Evolutionary conservation across 2,329 filamentous ascomycete genomes (phyloP).

Genomic region (Clonostachys chloroleuca): DNA sequence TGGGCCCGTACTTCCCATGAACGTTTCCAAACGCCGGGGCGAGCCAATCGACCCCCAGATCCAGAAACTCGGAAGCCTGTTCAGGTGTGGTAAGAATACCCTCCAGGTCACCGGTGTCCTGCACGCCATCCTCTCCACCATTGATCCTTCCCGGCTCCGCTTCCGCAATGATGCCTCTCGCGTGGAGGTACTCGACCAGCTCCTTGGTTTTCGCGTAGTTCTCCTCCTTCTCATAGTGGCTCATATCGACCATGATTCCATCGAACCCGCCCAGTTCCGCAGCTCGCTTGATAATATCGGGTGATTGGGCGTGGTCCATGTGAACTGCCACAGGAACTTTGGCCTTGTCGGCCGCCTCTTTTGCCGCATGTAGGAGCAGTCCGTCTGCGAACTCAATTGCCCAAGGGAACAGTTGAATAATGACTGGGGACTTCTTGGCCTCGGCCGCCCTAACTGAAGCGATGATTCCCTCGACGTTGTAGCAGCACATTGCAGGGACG

Average conservation of each 20-base stretch:
- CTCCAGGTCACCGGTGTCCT: constrained; percentile 46
- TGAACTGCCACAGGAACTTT: constrained; percentile 56
- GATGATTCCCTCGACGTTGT: constrained; percentile 56
- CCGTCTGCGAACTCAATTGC: constrained; percentile 58
- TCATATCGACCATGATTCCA: constrained; percentile 76
- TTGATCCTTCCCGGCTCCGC: constrained; percentile 50
- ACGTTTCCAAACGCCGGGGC: constrained; percentile 74
- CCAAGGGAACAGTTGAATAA: constrained; percentile 71
- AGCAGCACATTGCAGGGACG: constrained; percentile 4
- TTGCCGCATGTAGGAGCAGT: constrained; percentile 48
- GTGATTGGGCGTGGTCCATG: constrained; percentile 61
- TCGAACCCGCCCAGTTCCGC: constrained; percentile 57
- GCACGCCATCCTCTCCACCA: constrained; percentile 65
- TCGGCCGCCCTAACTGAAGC: constrained; percentile 66
- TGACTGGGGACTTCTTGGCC: constrained; percentile 56
- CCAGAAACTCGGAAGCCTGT: constrained; percentile 65
- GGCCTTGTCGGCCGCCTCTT: constrained; percentile 46
- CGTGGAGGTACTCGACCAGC: constrained; percentile 5
- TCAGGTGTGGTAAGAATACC: constrained; percentile 59
- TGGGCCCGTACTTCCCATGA: constrained; percentile 49
- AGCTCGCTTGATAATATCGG: constrained; percentile 50
- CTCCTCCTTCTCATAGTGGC: constrained; percentile 65
- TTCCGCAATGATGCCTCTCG: constrained; percentile 5
- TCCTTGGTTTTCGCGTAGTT: constrained; percentile 44
- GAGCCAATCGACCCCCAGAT: constrained; percentile 67